A percentile compares a stretch with the other conserved stretches of the same genome.
These are phyloP conservation scores for Trichoderma aggressivum DNA, from an alignment of 2,329 filamentous ascomycete species.

Conservation along the genomic window DNA sequence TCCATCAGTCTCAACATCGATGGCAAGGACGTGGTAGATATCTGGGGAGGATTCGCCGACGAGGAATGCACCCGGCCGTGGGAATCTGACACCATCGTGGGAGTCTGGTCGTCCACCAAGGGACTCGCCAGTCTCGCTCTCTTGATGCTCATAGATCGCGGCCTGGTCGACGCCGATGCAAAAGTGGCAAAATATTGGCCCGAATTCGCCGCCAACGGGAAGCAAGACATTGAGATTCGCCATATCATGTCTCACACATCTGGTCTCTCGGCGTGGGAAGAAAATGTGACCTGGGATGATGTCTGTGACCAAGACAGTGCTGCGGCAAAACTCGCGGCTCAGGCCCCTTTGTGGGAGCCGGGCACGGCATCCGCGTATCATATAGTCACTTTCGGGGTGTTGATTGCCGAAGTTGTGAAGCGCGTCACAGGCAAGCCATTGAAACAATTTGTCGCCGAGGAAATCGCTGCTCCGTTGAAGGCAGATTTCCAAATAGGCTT, in stretches of 20 bases:
- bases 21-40: constrained; percentile 41
- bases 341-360: constrained; percentile 44
- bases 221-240: constrained; percentile 37
- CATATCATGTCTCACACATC: constrained; percentile 42
- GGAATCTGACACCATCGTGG: constrained; percentile 38
- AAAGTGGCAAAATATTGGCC: constrained; percentile 45
- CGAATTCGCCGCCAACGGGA: constrained; percentile 42
- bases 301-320: constrained; percentile 32
- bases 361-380: constrained; percentile 45
- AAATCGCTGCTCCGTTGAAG: constrained; percentile 38
- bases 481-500: constrained; percentile 48
- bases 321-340: constrained; percentile 36
- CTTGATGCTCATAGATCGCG: constrained; percentile 40
- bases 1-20: constrained; percentile 40
- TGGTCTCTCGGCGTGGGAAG: constrained; percentile 34
- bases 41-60: constrained; percentile 43
- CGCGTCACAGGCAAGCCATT: constrained; percentile 40
- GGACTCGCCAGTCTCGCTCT: constrained; percentile 35
- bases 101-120: constrained; percentile 42
- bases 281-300: constrained; percentile 30
- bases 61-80: constrained; percentile 31
- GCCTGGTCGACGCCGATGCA: constrained; percentile 34
- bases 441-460: constrained; percentile 37
- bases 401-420: constrained; percentile 43
- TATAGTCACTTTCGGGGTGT: constrained; percentile 36